Evolutionary conservation across 345 rosid genomes (phyloP).

Genomic region (Geranium brycei): DNA sequence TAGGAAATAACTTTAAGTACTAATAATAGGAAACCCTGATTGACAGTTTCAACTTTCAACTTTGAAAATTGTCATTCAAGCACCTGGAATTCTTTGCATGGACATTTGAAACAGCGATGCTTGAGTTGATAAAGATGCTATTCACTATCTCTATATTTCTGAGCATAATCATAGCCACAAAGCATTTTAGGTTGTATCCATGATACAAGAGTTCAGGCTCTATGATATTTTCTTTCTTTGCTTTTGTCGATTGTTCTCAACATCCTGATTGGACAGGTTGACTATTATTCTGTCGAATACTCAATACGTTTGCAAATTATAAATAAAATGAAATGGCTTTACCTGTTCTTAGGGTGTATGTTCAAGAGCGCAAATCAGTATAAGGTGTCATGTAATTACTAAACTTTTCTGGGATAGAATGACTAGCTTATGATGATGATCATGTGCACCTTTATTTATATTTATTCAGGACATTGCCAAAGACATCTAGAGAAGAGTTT

Average conservation of each 20-base stretch:
- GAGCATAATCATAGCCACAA: no score
- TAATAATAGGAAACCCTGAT: no score
- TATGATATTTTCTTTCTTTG: no score
- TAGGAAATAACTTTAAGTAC: no score
- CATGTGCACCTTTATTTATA: constrained; percentile 2
- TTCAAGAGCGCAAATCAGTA: background rate
- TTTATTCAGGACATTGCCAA: constrained; percentile 64
- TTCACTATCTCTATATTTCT: no score
- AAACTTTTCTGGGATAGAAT: background rate
- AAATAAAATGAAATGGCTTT: background rate
- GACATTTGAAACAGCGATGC: background rate
- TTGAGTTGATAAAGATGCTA: no score
- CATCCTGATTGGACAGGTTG: background rate
- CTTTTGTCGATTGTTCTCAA: no score
- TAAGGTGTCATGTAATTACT: background rate
- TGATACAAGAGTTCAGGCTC: no score
- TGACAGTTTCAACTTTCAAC: background rate
- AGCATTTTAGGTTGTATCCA: no score
- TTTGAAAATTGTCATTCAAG: background rate
- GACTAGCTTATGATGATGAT: constrained; percentile 6
- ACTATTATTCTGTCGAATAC: background rate
- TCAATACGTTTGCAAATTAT: background rate
- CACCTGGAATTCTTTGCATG: background rate
- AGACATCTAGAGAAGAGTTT: constrained; percentile 71
- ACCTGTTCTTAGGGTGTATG: background rate